A percentile compares a stretch with the other conserved stretches of the same genome.
phyloP scores from a whole-genome alignment of 768 basidiomycete genomes.

The Hypholoma sublateritium region DNA sequence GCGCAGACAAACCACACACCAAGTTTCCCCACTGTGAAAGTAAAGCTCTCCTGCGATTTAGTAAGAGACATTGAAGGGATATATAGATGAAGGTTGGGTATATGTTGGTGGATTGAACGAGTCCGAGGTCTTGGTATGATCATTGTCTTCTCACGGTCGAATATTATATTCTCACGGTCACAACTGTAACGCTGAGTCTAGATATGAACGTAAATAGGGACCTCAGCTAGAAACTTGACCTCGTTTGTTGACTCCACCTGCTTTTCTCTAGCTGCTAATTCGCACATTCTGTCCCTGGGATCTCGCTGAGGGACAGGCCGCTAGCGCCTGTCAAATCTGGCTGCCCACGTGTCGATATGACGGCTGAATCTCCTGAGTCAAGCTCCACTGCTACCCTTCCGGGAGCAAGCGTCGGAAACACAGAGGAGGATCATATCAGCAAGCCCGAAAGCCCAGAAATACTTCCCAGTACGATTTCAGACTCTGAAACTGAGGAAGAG shows the following conservation, averaged over 20 bases:
- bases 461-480: background rate
- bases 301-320: background rate
- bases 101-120: background rate
- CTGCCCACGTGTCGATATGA: too few relatives aligned
- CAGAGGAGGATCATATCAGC: background rate
- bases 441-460: background rate
- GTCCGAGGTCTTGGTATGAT: background rate
- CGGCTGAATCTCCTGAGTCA: too few relatives aligned
- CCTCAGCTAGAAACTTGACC: background rate
- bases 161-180: background rate
- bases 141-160: too few relatives aligned
- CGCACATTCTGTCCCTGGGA: background rate
- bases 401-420: background rate
- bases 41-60: slow-evolving; percentile 66
- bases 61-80: slow-evolving; percentile 23
- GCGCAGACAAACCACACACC: slow-evolving; percentile 48
- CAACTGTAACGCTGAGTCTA: background rate
- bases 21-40: slow-evolving; percentile 94
- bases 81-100: slow-evolving; percentile 5
- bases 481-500: background rate
- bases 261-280: background rate
- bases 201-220: background rate
- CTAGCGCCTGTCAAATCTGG: too few relatives aligned
- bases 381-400: background rate
- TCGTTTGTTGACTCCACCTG: background rate